Evolutionary conservation across 768 basidiomycete genomes (phyloP), one percentile per base, ranked within the genome.

Genomic region (Xanthoconium purpureum): DNA sequence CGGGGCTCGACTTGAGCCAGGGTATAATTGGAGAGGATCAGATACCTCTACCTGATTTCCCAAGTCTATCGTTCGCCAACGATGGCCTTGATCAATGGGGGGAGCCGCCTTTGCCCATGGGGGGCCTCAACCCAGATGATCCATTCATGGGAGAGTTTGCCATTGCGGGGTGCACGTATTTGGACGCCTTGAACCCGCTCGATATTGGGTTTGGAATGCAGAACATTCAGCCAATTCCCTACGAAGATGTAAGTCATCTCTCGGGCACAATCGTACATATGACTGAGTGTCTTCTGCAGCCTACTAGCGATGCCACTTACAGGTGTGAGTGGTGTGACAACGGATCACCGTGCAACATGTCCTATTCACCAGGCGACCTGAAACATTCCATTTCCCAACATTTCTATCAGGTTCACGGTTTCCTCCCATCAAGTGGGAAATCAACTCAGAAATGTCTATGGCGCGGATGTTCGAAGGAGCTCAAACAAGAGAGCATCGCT

Each of bases 401-500:
- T 28, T 47, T 67, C 2, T 7, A 20, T 5, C 11, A 2, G 2
- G 12, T 1, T 2, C 66, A 66, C 53, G 5, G 18, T 2, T 47
- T 65, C 12, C 29, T 7, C 45, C 36, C 57, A 1, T 18, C 45
- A 12, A 30, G 24, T 8, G 60, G 63, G 9, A 63, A 56, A 33
- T 38, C 45, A 15, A 28, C 29, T 0, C 56, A 36, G 20, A 43
- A 1, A 28, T 71, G 70, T 48, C 42, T 0, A 0, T 70, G 68
- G 70, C 0, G 30, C 0, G 53, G 58, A 18, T 70, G 69, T n/a
- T 2, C 2, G 10, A 71, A 60, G 44, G 6, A 32, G 20, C 61
- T 70, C 45, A 70, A 70, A 13, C 56, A 43, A 29, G 68, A 70
- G 32, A 70, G 70, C 13, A 52, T 70, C 12, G 24, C 24, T 24